A percentile compares a stretch with the other conserved stretches of the same genome.
phyloP scores from a whole-genome alignment of 768 basidiomycete species.

The Xanthoconium stramineum region DNA sequence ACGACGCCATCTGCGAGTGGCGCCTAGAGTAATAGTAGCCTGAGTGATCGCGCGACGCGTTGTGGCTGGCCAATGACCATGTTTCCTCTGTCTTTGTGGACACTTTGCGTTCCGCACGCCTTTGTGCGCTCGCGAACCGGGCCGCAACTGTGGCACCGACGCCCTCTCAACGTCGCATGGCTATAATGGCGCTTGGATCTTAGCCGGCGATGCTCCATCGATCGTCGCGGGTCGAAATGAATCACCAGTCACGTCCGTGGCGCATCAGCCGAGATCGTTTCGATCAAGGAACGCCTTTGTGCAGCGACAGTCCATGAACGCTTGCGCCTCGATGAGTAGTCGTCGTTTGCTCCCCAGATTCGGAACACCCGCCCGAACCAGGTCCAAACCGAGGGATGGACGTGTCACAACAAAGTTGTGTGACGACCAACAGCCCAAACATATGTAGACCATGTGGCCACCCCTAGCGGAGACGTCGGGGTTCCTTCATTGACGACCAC shows the following conservation, averaged over 20 bases:
- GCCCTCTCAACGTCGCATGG: constrained; percentile 8
- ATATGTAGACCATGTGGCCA: not conserved
- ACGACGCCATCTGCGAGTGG: constrained; percentile 3
- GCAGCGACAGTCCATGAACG: too few relatives aligned
- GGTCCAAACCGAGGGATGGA: too few relatives aligned
- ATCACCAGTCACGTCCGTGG: not conserved
- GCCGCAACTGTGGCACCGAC: not conserved
- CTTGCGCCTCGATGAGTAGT: too few relatives aligned
- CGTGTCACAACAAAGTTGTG: too few relatives aligned
- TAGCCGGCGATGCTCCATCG: not conserved
- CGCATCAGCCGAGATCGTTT: not conserved
- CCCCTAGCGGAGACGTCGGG: not conserved
- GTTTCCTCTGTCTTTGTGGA: constrained; percentile 12
- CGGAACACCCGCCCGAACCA: not conserved
- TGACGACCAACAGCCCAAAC: not conserved
- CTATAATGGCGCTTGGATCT: not conserved
- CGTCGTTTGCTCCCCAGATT: too few relatives aligned
- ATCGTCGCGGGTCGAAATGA: not conserved
- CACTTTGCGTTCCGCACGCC: not conserved
- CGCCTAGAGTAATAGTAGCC: not conserved
- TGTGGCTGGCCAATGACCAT: not conserved
- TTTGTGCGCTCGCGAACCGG: constrained; percentile 14
- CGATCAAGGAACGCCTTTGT: not conserved
- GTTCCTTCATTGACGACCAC: constrained; percentile 3
- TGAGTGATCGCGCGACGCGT: not conserved